Evolutionary conservation across 2,329 filamentous ascomycete genomes (phyloP).

Genomic region (Reticulascus tulasneorum): DNA sequence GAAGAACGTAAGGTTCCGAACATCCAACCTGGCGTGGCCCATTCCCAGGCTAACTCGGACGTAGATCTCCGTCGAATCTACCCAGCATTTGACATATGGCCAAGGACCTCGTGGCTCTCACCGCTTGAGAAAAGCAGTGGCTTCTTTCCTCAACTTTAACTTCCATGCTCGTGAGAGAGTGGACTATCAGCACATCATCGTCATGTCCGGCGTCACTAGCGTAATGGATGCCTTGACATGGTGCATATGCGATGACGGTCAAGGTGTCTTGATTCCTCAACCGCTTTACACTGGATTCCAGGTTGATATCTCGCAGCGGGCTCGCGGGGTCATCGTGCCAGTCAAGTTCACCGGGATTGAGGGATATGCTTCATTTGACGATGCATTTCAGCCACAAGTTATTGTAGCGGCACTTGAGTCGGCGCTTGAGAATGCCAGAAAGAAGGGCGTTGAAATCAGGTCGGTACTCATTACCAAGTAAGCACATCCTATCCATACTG

Average conservation of each 20-base stretch:
- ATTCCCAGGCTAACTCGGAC: not conserved
- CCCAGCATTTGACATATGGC: constrained; percentile 22
- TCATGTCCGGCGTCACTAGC: constrained; percentile 20
- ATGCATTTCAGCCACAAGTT: constrained; percentile 16
- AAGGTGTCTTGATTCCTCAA: constrained; percentile 23
- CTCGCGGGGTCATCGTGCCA: constrained; percentile 12
- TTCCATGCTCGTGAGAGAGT: constrained; percentile 15
- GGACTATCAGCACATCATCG: constrained; percentile 17
- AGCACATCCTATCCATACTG: not conserved
- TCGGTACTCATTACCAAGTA: constrained; percentile 14
- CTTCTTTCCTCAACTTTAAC: constrained; percentile 17
- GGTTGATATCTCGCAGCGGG: constrained; percentile 16
- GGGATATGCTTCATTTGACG: constrained; percentile 14
- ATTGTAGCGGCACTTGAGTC: constrained; percentile 11
- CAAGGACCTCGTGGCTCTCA: constrained; percentile 21
- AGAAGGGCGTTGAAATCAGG: constrained; percentile 6
- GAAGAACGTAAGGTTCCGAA: constrained; percentile 8
- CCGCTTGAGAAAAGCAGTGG: constrained; percentile 19
- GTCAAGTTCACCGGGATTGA: constrained; percentile 14
- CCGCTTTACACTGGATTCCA: constrained; percentile 25
- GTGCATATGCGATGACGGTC: constrained; percentile 22
- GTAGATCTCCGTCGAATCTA: constrained; percentile 12
- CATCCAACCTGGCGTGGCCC: not conserved
- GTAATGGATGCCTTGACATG: constrained; percentile 21
- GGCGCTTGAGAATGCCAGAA: constrained; percentile 9